Base-by-base conservation (phyloP, 2,329 filamentous ascomycete species). In the Verruconis gallopava region DNA sequence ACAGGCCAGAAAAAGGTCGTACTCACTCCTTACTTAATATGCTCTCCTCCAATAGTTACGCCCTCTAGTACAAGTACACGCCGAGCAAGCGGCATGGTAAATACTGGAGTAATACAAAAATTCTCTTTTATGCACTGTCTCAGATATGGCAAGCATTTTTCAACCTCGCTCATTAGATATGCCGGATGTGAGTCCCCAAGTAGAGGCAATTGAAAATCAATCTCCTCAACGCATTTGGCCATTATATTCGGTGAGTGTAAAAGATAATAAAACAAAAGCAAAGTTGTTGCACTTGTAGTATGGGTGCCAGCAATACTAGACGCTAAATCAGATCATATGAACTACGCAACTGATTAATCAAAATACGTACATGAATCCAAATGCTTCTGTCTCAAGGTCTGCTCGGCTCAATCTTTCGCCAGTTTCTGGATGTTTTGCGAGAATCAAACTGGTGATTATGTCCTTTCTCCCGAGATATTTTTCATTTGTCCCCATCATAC, bases 361-460 rank as follows among this genome's bases (percentile, higher is more conserved):
- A 30, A 30, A 9, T 9, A 30, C 25, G 6, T 30, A 30, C 25
- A 45, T 35, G 28, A 45, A 36, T n/a, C 38, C 38, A 28, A 45
- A 45, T 12, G 43, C 43, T 20, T 42, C 43, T 19, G 43, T 45
- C 18, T 45, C 30, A 12, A 45, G 22, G n/a, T 45, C 43, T 14
- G 20, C 15, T 6, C 15, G 6, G 14, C 33, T 40, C n/a, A 36
- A 18, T 14, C 12, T 21, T 15, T n/a, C 20, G 40, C 33, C 40
- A 4, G 18, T 14, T 19, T 33, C 39, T 14, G 18, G 15, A 3
- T 21, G 5, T 20, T 21, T 15, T n/a, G 40, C 44, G 9, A 19
- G 3, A n/a, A 43, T 17, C n/a, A 43, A 33, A n/a, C 38, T 32
- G 11, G 28, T 28, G 21, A 44, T 18, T 3, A 44, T 25, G 42